Evolutionary conservation across 352 stramenopile species (phyloP).

Genomic region (Thraustochytrium sp.): DNA sequence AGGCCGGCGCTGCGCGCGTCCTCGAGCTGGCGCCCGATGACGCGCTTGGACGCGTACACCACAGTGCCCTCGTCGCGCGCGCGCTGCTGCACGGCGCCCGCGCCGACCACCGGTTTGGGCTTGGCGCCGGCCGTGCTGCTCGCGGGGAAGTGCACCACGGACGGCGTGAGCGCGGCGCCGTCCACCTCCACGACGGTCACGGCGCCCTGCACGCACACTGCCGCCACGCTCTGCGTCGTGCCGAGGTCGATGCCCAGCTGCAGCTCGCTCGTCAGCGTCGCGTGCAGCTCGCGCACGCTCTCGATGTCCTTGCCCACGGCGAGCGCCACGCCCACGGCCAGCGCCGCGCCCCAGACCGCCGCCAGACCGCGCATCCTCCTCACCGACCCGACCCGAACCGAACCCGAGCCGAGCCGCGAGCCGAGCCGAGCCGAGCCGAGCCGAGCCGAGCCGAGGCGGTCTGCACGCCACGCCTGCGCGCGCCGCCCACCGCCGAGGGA

Average conservation of each 20-base stretch:
- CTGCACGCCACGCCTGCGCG: too few relatives aligned
- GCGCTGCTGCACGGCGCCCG: background rate
- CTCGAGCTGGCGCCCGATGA: slow-evolving; percentile 10
- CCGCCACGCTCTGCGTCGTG: slow-evolving; percentile 83
- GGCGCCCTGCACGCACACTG: slow-evolving; percentile 1
- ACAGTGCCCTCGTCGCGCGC: background rate
- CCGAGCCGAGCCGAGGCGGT: too few relatives aligned
- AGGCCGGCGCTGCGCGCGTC: background rate
- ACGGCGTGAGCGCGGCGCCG: background rate
- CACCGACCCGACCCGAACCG: too few relatives aligned
- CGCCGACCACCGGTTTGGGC: background rate
- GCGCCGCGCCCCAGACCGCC: too few relatives aligned
- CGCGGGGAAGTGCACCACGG: background rate
- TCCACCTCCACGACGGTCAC: slow-evolving; percentile 22
- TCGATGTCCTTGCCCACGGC: background rate
- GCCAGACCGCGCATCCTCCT: too few relatives aligned
- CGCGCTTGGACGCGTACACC: slow-evolving; percentile 20
- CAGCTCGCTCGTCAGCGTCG: slow-evolving; percentile 6
- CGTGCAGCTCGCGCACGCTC: background rate
- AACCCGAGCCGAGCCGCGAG: too few relatives aligned
- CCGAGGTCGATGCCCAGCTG: slow-evolving; percentile 97
- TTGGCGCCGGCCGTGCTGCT: background rate
- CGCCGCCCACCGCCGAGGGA: too few relatives aligned
- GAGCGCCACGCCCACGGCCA: background rate
- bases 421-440: too few relatives aligned